phyloP scores from a whole-genome alignment of 306 rosid genomes.

The Cyclanthera cordifolia region DNA sequence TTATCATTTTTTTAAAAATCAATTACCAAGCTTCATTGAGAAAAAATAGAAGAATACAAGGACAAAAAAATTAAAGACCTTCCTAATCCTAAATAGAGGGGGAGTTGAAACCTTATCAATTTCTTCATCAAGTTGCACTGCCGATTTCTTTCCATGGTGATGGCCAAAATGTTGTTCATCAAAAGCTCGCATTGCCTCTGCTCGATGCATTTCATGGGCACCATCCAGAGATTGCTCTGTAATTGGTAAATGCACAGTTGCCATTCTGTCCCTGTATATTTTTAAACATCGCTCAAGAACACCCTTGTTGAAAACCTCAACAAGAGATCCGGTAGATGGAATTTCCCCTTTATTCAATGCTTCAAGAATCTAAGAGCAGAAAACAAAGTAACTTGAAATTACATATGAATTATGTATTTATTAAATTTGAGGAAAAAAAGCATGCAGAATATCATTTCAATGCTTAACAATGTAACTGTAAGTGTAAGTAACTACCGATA shows the following conservation, averaged over 20 bases:
- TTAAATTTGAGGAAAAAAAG: not conserved
- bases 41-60: too few relatives aligned
- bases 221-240: conserved; percentile 45
- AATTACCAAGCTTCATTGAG: not conserved
- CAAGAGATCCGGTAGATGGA: conserved; percentile 96
- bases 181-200: conserved; percentile 45
- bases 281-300: conserved; percentile 82
- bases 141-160: conserved; percentile 80
- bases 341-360: conserved; percentile 98
- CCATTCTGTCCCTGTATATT: conserved; percentile 51
- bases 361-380: conserved; percentile 61
- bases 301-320: conserved; percentile 86
- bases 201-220: conserved; percentile 46
- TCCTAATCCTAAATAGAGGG: not conserved
- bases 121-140: conserved; percentile 66
- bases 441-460: not conserved
- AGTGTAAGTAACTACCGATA: not conserved
- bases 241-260: conserved; percentile 44
- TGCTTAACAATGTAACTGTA: not conserved
- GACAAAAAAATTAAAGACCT: not conserved
- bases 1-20: not conserved
- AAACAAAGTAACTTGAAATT: conserved; percentile 14
- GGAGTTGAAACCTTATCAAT: conserved; percentile 44
- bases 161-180: conserved; percentile 85
- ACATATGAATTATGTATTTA: not conserved